A percentile compares a stretch with the other conserved stretches of the same genome.
phyloP scores from a whole-genome alignment of 495 filamentous ascomycete genomes.

The Podospora australis region DNA sequence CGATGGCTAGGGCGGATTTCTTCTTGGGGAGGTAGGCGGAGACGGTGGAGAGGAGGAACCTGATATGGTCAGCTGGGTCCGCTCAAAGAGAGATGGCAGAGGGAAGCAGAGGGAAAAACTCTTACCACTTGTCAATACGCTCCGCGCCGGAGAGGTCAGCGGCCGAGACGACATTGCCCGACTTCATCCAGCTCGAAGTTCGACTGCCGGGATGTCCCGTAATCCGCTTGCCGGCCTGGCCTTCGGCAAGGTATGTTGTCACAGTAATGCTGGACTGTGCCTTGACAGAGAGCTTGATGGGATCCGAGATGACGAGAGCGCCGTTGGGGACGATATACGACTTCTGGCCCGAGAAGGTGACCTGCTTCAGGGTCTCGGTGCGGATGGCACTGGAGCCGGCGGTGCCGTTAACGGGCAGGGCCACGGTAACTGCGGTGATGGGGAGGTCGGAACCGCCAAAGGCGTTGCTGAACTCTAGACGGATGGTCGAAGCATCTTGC shows the following conservation, averaged over 20 bases:
- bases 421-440: constrained; percentile 51
- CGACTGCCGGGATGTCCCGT: constrained; percentile 57
- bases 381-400: constrained; percentile 43
- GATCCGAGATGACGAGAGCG: constrained; percentile 54
- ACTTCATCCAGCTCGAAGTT: constrained; percentile 44
- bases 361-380: constrained; percentile 29
- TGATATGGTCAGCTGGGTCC: too few species aligned
- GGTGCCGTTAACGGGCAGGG: constrained; percentile 35
- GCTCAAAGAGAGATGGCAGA: too few species aligned
- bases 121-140: constrained; percentile 38
- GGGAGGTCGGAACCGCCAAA: constrained; percentile 51
- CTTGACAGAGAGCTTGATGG: constrained; percentile 43
- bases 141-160: constrained; percentile 27
- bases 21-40: constrained; percentile 37
- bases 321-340: constrained; percentile 45
- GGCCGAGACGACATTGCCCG: constrained; percentile 42
- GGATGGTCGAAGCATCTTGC: constrained; percentile 40
- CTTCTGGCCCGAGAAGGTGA: constrained; percentile 46
- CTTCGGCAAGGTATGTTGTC: constrained; percentile 47
- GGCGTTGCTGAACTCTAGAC: constrained; percentile 54
- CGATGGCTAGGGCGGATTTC: constrained; percentile 41
- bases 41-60: constrained; percentile 48
- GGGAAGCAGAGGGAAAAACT: too few species aligned
- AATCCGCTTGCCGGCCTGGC: constrained; percentile 46
- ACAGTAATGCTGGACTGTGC: constrained; percentile 42